Percentiles rank a stretch among this genome's conserved stretches.
Conservation (phyloP, 140 eudicot genomes). For the Stevia rebaudiana region DNA sequence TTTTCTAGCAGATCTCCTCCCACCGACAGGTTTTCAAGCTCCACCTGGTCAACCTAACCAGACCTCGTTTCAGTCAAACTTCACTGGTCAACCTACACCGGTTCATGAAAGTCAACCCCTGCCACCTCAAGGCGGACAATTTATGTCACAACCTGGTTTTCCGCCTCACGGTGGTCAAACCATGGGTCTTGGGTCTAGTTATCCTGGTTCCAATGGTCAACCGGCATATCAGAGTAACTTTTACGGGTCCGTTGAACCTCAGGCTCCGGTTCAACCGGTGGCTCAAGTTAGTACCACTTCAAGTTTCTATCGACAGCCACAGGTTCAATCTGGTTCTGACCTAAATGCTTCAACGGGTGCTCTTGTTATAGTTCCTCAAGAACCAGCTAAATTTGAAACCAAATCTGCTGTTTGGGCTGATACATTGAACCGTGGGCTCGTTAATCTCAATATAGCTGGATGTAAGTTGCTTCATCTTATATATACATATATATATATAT, state of each 20-base stretch:
- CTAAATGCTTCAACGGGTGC: slow-evolving; percentile 42
- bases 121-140: slow-evolving; percentile 22
- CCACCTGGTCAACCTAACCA: slow-evolving; percentile 24
- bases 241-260: slow-evolving; percentile 40
- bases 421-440: slow-evolving; percentile 93
- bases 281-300: slow-evolving; percentile 26
- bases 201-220: slow-evolving; percentile 34
- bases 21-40: slow-evolving; percentile 29
- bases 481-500: neutral
- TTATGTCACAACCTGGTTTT: neutral
- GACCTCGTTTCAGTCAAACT: slow-evolving; percentile 18
- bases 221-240: slow-evolving; percentile 26
- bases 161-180: slow-evolving; percentile 23
- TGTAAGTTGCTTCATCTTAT: slow-evolving; percentile 41
- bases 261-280: slow-evolving; percentile 29
- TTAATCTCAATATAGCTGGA: slow-evolving; percentile 89
- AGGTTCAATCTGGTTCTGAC: slow-evolving; percentile 24
- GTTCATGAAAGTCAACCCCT: slow-evolving; percentile 21
- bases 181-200: slow-evolving; percentile 28
- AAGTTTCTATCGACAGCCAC: slow-evolving; percentile 35
- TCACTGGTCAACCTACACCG: slow-evolving; percentile 23
- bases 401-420: slow-evolving; percentile 95
- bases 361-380: slow-evolving; percentile 58
- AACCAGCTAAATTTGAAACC: slow-evolving; percentile 77
- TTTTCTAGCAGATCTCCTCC: slow-evolving; percentile 86